Conservation (phyloP, 1,284 basidiomycete genomes). For the Ustilago bromivora region DNA sequence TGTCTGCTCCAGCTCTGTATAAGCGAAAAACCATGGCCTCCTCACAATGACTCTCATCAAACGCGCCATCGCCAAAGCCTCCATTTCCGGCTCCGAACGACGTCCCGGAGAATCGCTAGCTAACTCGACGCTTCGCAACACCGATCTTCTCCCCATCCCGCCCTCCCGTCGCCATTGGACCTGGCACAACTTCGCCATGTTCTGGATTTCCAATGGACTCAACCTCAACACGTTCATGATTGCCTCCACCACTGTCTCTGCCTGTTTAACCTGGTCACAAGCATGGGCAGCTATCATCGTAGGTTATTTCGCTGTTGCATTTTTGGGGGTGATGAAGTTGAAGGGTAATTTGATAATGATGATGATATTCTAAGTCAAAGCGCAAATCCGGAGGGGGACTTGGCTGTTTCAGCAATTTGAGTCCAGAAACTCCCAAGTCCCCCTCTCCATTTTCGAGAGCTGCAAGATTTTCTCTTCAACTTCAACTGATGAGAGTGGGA, state of each 20-base stretch:
- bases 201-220: conserved; percentile 65
- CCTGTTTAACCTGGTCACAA: conserved; percentile 61
- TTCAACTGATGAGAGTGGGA: too few relatives aligned
- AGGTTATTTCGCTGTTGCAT: conserved; percentile 79
- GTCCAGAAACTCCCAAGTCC: too few relatives aligned
- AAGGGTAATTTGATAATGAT: conserved; percentile 64
- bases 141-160: conserved; percentile 57
- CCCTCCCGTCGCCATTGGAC: conserved; percentile 58
- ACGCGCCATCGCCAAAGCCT: conserved; percentile 34
- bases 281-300: conserved; percentile 69
- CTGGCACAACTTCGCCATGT: conserved; percentile 50
- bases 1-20: too few relatives aligned
- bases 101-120: conserved; percentile 42
- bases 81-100: conserved; percentile 45
- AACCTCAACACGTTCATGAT: conserved; percentile 62
- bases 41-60: conserved; percentile 34
- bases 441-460: too few relatives aligned
- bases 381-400: too few relatives aligned
- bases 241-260: conserved; percentile 37
- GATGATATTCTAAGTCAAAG: too few relatives aligned
- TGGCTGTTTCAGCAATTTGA: too few relatives aligned
- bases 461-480: too few relatives aligned
- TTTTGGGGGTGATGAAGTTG: conserved; percentile 83
- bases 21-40: neutral
- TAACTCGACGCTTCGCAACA: conserved; percentile 49